Evolutionary conservation across 805 yeast species (phyloP).

Genomic region (Lachancea fermentati): DNA sequence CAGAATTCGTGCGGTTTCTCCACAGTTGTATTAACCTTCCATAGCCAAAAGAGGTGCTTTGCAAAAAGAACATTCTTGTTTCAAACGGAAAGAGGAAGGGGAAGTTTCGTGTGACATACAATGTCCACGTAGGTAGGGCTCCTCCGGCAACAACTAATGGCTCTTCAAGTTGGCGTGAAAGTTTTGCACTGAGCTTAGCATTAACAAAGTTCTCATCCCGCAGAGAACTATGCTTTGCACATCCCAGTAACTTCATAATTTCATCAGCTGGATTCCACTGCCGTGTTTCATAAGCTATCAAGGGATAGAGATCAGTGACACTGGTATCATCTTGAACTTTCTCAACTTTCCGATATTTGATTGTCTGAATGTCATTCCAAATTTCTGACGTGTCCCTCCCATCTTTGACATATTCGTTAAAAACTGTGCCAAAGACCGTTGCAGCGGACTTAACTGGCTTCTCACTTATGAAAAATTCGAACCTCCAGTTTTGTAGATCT

Average conservation of each 20-base stretch:
- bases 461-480: slow-evolving; percentile 56
- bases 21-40: slow-evolving; percentile 75
- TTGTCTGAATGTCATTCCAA: slow-evolving; percentile 53
- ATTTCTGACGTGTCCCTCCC: slow-evolving; percentile 42
- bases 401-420: slow-evolving; percentile 39
- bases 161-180: slow-evolving; percentile 83
- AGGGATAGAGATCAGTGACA: slow-evolving; percentile 30
- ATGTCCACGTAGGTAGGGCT: slow-evolving; percentile 78
- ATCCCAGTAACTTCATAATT: slow-evolving; percentile 45
- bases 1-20: slow-evolving; percentile 47
- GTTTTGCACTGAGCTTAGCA: slow-evolving; percentile 77
- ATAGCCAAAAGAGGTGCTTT: slow-evolving; percentile 87
- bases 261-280: slow-evolving; percentile 18
- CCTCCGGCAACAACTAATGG: slow-evolving; percentile 85
- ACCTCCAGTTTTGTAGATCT: slow-evolving; percentile 30
- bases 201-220: slow-evolving; percentile 49
- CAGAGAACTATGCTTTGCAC: slow-evolving; percentile 39
- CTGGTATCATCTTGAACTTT: slow-evolving; percentile 23
- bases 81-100: slow-evolving; percentile 85
- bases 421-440: slow-evolving; percentile 72
- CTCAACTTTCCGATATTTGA: slow-evolving; percentile 40
- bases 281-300: slow-evolving; percentile 3
- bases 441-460: slow-evolving; percentile 56
- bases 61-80: slow-evolving; percentile 69
- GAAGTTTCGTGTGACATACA: slow-evolving; percentile 61